A percentile compares a stretch with the other conserved stretches of the same genome.
Evolutionary conservation across 2,329 filamentous ascomycete genomes (phyloP).

Genomic region (Parastagonospora avenae): DNA sequence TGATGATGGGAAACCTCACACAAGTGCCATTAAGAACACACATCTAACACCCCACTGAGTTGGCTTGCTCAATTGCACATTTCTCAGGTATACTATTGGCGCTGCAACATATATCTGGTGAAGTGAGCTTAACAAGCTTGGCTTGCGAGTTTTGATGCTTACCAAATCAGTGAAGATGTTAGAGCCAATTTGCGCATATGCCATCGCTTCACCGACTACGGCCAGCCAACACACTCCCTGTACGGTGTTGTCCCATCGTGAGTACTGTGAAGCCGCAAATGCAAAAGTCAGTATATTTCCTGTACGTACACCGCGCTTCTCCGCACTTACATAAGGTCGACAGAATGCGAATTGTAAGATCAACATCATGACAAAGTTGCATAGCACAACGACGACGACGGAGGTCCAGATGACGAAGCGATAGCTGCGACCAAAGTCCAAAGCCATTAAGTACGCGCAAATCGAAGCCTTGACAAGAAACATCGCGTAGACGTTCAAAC

Average conservation of each 20-base stretch:
- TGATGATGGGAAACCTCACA: conserved; percentile 20
- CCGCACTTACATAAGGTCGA: no score
- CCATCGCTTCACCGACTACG: conserved; percentile 22
- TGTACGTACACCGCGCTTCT: conserved; percentile 29
- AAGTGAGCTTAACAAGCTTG: no score
- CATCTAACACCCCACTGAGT: conserved; percentile 36
- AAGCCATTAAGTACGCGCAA: conserved; percentile 34
- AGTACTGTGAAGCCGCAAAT: no score
- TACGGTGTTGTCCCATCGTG: conserved; percentile 30
- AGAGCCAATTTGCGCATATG: conserved; percentile 32
- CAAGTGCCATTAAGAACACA: conserved; percentile 36
- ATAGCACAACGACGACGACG: no score
- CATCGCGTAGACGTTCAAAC: neutral
- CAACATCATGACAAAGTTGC: conserved; percentile 9
- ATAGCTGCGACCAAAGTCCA: conserved; percentile 36
- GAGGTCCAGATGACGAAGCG: conserved; percentile 31
- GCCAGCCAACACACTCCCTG: conserved; percentile 26
- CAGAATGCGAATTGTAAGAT: no score
- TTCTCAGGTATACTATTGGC: conserved; percentile 33
- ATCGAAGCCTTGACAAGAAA: conserved; percentile 18
- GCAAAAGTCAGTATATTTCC: conserved; percentile 33
- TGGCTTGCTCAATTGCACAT: conserved; percentile 25
- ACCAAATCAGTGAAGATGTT: conserved; percentile 37
- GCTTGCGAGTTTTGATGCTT: no score
- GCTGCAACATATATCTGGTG: conserved; percentile 37